These are phyloP conservation scores for Mortierella alpina DNA, from an alignment of 192 early-diverging fungal species.

Conservation along the genomic window DNA sequence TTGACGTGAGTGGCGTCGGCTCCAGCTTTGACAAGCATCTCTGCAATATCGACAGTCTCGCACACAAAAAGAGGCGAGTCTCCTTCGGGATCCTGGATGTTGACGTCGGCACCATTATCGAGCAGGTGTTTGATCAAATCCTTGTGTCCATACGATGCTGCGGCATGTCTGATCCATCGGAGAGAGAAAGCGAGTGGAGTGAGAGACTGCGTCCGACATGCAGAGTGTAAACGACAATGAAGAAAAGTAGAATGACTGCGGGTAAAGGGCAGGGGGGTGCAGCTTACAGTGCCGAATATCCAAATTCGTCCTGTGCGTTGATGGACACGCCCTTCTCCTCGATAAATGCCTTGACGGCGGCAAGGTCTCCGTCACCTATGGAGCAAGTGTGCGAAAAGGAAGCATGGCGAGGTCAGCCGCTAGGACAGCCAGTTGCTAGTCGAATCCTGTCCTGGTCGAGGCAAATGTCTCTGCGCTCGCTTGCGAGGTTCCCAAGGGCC, in stretches of 20 bases:
- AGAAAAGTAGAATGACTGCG: background rate
- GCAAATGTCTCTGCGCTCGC: background rate
- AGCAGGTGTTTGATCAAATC: conserved; percentile 77
- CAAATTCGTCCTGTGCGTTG: conserved; percentile 80
- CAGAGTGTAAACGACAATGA: background rate
- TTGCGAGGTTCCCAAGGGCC: background rate
- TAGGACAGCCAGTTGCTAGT: no score
- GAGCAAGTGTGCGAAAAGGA: background rate
- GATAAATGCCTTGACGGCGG: conserved; percentile 59
- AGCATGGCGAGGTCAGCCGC: no score
- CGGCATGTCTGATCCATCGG: conserved; percentile 62
- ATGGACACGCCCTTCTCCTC: conserved; percentile 60
- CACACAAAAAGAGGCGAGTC: conserved; percentile 86
- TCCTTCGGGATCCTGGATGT: conserved; percentile 80
- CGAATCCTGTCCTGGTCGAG: background rate
- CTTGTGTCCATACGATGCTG: conserved; percentile 77
- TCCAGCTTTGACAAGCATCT: conserved; percentile 73
- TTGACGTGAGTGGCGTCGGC: conserved; percentile 75
- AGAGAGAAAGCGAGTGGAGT: background rate
- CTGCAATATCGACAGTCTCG: conserved; percentile 76
- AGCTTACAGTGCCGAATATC: conserved; percentile 82
- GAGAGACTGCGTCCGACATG: background rate
- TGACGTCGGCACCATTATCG: conserved; percentile 69
- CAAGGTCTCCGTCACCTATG: conserved; percentile 40
- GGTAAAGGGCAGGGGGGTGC: background rate